Base-by-base conservation (phyloP, 495 filamentous ascomycete species). In the Penicillium nucicola region DNA sequence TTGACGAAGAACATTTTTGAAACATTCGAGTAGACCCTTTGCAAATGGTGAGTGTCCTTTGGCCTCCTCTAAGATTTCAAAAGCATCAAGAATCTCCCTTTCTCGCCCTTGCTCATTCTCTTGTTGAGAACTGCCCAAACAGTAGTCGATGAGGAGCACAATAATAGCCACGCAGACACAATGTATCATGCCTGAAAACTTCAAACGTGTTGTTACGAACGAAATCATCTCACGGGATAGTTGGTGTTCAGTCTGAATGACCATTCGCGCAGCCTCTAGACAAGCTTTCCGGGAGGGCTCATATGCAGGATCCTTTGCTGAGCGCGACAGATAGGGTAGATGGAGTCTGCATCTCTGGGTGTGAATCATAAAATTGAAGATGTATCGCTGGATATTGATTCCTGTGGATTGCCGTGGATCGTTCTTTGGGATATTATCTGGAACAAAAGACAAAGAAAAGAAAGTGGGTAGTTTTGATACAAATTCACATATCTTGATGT, bases 301-400 rank as follows among this genome's bases (percentile, higher is more conserved):
- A 20, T 70, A 70, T 4, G 56, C 37, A 0, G 58, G 38, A 22
- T 72, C 63, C 8, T 45, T 52, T 20, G 42, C 56, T 1, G 51
- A 58, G 22, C 46, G 60, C 11, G 64, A 60, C 19, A 73, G 46
- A 35, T 66, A 73, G 4, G 68, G 66, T 19, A 74, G 51, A 45
- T 77, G 71, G 8, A 75, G 43, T 44, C 65, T 74, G 50, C 73
- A 77, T 31, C 68, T 66, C 33, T 67, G 66, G 0, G 66, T 52
- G 41, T 75, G 46, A 9, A 68, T 19, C 1, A 77, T 31, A 2
- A 61, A 69, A 39, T 67, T 59, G 9, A 72, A 30, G 17, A 67
- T 65, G 28, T 69, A 70, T 22, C 63, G 58, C 45, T 75, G 71
- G 14, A 58, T 31, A 23, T 60, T 40, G 11, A 71, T 67, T 10